Percentiles rank a stretch among this genome's conserved stretches.
These are phyloP conservation scores for Dioszegia aurantiaca DNA, from an alignment of 768 basidiomycete species.

Conservation along the genomic window DNA sequence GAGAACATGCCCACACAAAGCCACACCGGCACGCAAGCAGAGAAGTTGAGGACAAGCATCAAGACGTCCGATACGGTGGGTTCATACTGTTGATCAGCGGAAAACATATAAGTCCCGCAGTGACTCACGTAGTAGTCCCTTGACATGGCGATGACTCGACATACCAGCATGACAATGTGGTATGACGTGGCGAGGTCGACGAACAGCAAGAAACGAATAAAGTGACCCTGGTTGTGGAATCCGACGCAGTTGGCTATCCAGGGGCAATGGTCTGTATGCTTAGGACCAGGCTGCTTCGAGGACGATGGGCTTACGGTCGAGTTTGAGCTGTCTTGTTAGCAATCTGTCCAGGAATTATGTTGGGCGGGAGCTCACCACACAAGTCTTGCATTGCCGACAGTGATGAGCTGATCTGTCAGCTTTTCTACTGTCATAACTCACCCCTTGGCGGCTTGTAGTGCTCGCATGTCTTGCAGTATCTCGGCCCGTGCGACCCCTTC, in stretches of 20 bases:
- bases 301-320: slow-evolving; percentile 29
- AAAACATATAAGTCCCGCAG: too few species aligned
- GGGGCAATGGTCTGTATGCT: slow-evolving; percentile 51
- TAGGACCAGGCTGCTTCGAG: too few species aligned
- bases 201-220: slow-evolving; percentile 83
- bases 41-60: slow-evolving; percentile 83
- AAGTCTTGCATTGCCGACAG: slow-evolving; percentile 82
- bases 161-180: slow-evolving; percentile 77
- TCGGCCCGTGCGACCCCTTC: slow-evolving; percentile 73
- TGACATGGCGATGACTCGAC: slow-evolving; percentile 56
- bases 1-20: slow-evolving; percentile 87
- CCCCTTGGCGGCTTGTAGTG: slow-evolving; percentile 75
- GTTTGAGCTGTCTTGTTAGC: slow-evolving; percentile 24
- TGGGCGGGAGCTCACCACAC: slow-evolving; percentile 54
- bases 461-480: slow-evolving; percentile 83
- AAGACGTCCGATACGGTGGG: slow-evolving; percentile 69
- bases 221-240: slow-evolving; percentile 75
- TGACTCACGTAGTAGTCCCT: slow-evolving; percentile 21
- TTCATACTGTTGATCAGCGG: slow-evolving; percentile 59
- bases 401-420: slow-evolving; percentile 65
- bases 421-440: too few species aligned
- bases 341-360: too few species aligned
- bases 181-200: slow-evolving; percentile 86
- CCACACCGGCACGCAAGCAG: slow-evolving; percentile 77
- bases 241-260: slow-evolving; percentile 63